These are phyloP conservation scores for Umbelopsis sp. DNA, from an alignment of 371 early-diverging fungal genomes.

Conservation along the genomic window DNA sequence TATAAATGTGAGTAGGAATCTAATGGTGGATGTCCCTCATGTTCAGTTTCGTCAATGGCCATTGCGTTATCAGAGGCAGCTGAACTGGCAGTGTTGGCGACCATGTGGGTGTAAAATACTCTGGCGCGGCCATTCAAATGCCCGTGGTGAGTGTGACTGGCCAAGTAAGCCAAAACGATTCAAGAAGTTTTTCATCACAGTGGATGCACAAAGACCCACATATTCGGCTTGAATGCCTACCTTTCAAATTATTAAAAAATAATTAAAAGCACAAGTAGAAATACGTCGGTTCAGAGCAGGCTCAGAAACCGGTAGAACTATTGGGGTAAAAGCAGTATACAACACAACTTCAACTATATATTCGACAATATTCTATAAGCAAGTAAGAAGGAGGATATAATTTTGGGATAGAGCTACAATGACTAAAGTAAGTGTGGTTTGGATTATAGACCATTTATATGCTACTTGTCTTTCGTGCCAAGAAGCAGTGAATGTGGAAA, in stretches of 20 bases:
- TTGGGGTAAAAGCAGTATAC: too few species aligned
- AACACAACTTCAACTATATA: too few species aligned
- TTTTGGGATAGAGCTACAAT: background rate
- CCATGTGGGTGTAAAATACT: too few species aligned
- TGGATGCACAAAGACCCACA: too few species aligned
- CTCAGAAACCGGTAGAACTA: background rate
- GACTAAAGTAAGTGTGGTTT: background rate
- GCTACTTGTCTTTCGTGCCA: background rate
- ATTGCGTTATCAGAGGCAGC: background rate
- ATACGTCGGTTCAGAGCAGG: background rate
- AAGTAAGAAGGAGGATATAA: background rate
- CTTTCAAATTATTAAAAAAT: too few species aligned
- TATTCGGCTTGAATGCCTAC: too few species aligned
- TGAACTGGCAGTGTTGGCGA: too few species aligned
- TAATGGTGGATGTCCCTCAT: background rate
- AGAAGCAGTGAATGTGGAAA: background rate
- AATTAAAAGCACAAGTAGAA: background rate
- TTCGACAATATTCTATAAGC: background rate
- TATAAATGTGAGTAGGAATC: constrained; percentile 26
- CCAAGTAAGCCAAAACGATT: background rate
- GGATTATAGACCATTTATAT: background rate
- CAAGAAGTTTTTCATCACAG: too few species aligned
- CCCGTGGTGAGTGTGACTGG: background rate
- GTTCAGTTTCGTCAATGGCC: constrained; percentile 6
- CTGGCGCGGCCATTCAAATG: too few species aligned